Base-by-base conservation (phyloP, 768 basidiomycete species). In the Agaricus sinodeliciosus region DNA sequence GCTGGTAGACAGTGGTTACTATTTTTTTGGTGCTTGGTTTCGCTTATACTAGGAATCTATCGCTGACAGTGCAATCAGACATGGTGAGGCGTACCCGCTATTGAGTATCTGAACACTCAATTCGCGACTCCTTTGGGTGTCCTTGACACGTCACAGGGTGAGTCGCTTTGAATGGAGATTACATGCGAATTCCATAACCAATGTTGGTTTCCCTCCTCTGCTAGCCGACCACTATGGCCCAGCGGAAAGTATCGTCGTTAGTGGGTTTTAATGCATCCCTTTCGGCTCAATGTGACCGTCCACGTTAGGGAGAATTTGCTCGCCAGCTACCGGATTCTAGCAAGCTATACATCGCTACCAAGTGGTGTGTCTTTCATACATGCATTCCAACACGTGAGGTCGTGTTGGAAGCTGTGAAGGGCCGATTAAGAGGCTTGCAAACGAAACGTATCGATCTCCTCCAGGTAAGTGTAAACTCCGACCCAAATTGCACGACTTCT, bases 211-310 rank as follows among this genome's bases (percentile, higher is more conserved):
- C 34, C 34, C 46, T 27, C 46, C 19, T 49, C 48, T 42, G 48
- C 50, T 54, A 88, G 90, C 90, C 60, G 90, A 92, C 71, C 90
- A 92, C 68, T 92, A 92, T 72, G 90, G 90, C 13, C 80, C 82
- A 60, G 80, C 90, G 18, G 90, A 92, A 65, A 78, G 87, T 55
- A 78, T 90, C 55, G 91, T 87, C 58, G 90, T 90, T 68, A 49
- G 80, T 67, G 15, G n/a, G 25, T 41, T 36, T 54, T 36, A 55
- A 51, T 54, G 45, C 43, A 49, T 42, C 42, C 50, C 51, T 40
- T 7, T 49, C 51, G 50, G 49, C 48, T 41, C 55, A 43, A 55
- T 37, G n/a, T 47, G 50, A 55, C 8, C 31, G 31, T 31, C 8
- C 31, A 31, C 11, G 7, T 43, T 65, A 91, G 89, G 90, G 89